phyloP scores from a whole-genome alignment of 2,329 filamentous ascomycete species.

The Cryphonectria radicalis region DNA sequence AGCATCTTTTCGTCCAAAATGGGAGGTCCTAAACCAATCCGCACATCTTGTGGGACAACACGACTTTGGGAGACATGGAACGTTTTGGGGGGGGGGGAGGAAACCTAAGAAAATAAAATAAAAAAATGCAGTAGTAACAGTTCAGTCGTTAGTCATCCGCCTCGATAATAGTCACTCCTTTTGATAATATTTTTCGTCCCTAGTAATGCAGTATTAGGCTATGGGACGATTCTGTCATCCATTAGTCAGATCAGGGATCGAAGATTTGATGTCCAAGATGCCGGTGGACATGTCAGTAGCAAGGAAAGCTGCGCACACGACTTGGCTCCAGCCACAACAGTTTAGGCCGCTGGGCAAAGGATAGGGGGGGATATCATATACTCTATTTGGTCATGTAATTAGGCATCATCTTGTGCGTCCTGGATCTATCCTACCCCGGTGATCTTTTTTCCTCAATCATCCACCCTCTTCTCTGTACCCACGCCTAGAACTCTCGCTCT shows the following conservation, averaged over 20 bases:
- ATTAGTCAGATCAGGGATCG: background rate
- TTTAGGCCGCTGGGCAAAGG: background rate
- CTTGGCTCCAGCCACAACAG: background rate
- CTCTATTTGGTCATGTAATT: background rate
- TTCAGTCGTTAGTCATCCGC: constrained; percentile 11
- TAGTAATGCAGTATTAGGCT: background rate
- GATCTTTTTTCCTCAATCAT: background rate
- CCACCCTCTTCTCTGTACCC: background rate
- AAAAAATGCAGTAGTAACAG: background rate
- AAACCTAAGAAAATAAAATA: background rate
- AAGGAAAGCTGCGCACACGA: background rate
- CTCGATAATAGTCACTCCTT: constrained; percentile 19
- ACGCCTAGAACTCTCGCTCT: background rate
- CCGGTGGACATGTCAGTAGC: too few species aligned
- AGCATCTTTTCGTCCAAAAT: background rate
- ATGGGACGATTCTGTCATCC: background rate
- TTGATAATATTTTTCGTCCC: background rate
- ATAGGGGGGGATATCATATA: background rate
- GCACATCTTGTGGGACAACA: background rate
- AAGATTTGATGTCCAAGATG: background rate
- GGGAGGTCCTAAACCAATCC: background rate
- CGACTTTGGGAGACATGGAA: background rate
- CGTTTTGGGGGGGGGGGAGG: too few species aligned
- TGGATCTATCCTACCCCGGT: background rate
- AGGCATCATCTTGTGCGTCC: background rate